A percentile compares a stretch with the other conserved stretches of the same genome.
Conservation (phyloP, 1,139 yeast genomes). For the Suhomyces ambrosiae region DNA sequence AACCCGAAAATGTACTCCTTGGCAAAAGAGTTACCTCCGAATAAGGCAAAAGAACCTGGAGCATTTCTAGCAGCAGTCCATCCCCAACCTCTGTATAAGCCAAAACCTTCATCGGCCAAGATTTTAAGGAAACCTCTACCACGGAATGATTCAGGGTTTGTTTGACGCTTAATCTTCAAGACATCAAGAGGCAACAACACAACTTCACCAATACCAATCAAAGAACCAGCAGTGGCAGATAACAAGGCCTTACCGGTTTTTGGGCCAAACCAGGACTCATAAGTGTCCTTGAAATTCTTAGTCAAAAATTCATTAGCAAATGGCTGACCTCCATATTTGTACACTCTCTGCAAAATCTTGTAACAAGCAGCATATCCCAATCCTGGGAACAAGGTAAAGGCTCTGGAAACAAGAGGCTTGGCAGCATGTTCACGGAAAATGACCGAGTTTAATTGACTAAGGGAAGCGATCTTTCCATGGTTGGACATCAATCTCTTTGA, state of each 20-base stretch:
- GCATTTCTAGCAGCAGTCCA: conserved; percentile 99
- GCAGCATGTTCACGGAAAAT: conserved; percentile 83
- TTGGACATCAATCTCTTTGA: conserved; percentile 98
- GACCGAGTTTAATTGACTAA: conserved; percentile 74
- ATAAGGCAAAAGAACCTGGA: conserved; percentile 96
- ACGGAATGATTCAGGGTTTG: conserved; percentile 96
- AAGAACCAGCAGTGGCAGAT: conserved; percentile 96
- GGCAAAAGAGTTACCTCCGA: conserved; percentile 98
- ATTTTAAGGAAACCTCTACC: conserved; percentile 95
- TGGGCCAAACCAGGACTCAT: conserved; percentile 79
- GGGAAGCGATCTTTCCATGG: conserved; percentile 68
- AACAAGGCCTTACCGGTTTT: conserved; percentile 95
- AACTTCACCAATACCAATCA: conserved; percentile 97
- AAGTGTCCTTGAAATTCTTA: conserved; percentile 67
- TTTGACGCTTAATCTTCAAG: conserved; percentile 95
- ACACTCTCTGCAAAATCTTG: conserved; percentile 94
- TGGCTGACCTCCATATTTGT: conserved; percentile 99
- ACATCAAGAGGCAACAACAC: conserved; percentile 94
- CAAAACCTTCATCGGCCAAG: conserved; percentile 86
- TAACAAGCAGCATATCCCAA: conserved; percentile 97
- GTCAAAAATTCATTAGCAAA: conserved; percentile 92
- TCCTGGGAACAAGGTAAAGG: conserved; percentile 92
- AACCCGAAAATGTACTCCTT: conserved; percentile 92
- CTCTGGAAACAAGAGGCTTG: conserved; percentile 68
- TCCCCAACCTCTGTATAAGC: conserved; percentile 97